Evolutionary conservation across 179 eudicot species (phyloP).

Genomic region (Silene coronaria): DNA sequence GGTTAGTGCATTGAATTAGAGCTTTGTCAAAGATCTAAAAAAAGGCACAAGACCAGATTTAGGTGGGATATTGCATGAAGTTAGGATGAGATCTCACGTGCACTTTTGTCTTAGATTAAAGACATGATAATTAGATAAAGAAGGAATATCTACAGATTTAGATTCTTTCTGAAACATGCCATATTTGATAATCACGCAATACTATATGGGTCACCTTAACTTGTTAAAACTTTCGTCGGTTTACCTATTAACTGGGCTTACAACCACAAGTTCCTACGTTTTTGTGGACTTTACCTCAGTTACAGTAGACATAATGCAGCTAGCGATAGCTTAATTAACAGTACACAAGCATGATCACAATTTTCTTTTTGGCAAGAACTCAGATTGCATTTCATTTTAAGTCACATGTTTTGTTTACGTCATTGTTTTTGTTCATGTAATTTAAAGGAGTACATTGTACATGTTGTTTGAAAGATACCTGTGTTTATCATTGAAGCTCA

Average conservation of each 20-base stretch:
- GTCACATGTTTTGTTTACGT: slow-evolving; percentile 17
- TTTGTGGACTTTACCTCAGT: slow-evolving; percentile 14
- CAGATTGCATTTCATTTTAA: no score
- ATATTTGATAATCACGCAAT: slow-evolving; percentile 14
- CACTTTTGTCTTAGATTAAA: slow-evolving; percentile 22
- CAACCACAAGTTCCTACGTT: slow-evolving; percentile 18
- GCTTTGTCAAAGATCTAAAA: slow-evolving; percentile 10
- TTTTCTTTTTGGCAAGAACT: no score
- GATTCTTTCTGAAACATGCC: slow-evolving; percentile 22
- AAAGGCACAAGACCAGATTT: slow-evolving; percentile 9
- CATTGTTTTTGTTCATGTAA: not conserved
- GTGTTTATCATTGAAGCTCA: slow-evolving; percentile 28
- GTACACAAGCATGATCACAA: not conserved
- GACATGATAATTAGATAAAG: slow-evolving; percentile 28
- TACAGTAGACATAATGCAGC: slow-evolving; percentile 11
- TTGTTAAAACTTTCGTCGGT: slow-evolving; percentile 13
- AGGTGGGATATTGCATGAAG: slow-evolving; percentile 24
- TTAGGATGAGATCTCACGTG: slow-evolving; percentile 25
- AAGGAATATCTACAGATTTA: slow-evolving; percentile 22
- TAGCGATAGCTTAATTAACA: not conserved
- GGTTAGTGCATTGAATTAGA: not conserved
- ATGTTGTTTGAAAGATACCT: slow-evolving; percentile 21
- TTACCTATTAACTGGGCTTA: slow-evolving; percentile 19
- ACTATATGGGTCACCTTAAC: slow-evolving; percentile 17
- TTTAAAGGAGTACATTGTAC: no score